These are phyloP conservation scores for Candida patagonica DNA, from an alignment of 805 yeast genomes.

Conservation along the genomic window DNA sequence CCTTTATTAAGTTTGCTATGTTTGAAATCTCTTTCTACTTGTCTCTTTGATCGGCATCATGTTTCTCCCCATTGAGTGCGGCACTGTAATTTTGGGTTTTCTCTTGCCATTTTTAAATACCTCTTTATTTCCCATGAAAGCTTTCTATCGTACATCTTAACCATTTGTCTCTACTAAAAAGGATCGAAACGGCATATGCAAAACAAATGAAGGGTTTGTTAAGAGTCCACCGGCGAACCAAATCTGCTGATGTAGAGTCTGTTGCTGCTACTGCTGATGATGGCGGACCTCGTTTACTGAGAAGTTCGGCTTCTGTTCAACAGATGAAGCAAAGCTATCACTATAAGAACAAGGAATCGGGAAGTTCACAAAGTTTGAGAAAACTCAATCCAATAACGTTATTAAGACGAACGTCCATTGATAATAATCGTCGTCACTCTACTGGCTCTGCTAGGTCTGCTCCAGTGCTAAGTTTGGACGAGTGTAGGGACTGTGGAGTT, in stretches of 20 bases:
- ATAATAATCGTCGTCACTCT: conserved; percentile 12
- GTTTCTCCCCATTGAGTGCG: too few relatives aligned
- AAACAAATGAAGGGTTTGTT: conserved; percentile 14
- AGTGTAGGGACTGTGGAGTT: conserved; percentile 19
- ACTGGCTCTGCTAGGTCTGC: conserved; percentile 13
- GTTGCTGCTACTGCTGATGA: conserved; percentile 16
- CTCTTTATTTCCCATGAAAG: too few relatives aligned
- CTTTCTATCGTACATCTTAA: too few relatives aligned
- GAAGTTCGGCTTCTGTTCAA: conserved; percentile 5
- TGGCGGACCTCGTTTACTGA: neutral
- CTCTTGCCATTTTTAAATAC: too few relatives aligned
- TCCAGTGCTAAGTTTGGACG: conserved; percentile 12
- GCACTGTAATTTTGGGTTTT: too few relatives aligned
- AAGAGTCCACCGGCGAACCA: conserved; percentile 13
- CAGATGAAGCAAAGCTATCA: conserved; percentile 14
- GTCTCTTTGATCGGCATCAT: too few relatives aligned
- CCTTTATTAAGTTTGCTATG: too few relatives aligned
- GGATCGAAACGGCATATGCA: too few relatives aligned
- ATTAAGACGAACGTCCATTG: conserved; percentile 11
- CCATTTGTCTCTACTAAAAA: too few relatives aligned
- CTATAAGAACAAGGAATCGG: neutral
- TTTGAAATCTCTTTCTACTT: too few relatives aligned
- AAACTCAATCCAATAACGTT: conserved; percentile 17
- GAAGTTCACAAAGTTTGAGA: conserved; percentile 11
- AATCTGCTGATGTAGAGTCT: conserved; percentile 10